Evolutionary conservation across 2,329 filamentous ascomycete species (phyloP).

Genomic region (Beauveria sp.): DNA sequence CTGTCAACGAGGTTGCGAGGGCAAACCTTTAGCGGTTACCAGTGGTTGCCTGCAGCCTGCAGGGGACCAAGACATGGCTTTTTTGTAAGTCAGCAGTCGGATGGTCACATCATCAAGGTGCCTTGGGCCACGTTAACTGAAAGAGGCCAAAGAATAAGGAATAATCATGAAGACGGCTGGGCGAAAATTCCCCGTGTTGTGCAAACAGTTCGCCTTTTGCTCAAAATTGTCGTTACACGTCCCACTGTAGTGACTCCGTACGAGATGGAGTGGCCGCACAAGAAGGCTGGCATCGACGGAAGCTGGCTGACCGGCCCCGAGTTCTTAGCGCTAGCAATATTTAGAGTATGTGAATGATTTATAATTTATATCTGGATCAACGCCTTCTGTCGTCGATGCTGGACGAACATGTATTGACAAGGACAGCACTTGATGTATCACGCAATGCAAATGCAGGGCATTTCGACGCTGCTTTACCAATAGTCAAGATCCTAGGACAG

Average conservation of each 20-base stretch:
- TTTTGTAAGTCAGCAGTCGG: background rate
- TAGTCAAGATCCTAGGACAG: too few relatives aligned
- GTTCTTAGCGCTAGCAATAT: too few relatives aligned
- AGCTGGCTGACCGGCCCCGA: too few relatives aligned
- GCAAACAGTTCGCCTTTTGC: background rate
- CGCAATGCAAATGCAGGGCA: too few relatives aligned
- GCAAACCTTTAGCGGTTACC: constrained; percentile 1
- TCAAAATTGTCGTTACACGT: too few relatives aligned
- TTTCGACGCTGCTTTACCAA: too few relatives aligned
- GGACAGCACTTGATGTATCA: too few relatives aligned
- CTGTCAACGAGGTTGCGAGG: too few relatives aligned
- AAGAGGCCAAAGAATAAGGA: background rate
- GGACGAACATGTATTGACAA: background rate
- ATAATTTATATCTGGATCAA: background rate
- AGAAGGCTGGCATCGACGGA: too few relatives aligned
- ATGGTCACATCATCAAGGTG: background rate
- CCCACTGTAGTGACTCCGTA: too few relatives aligned
- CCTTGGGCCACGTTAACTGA: background rate
- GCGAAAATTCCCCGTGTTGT: background rate
- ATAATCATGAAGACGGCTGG: background rate
- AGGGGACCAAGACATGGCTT: background rate
- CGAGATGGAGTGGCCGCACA: too few relatives aligned
- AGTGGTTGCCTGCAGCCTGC: background rate
- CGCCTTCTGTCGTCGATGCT: background rate
- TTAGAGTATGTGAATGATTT: too few relatives aligned